Base-by-base conservation (phyloP, 2,329 filamentous ascomycete genomes). In the Incumbomyces delicatus region DNA sequence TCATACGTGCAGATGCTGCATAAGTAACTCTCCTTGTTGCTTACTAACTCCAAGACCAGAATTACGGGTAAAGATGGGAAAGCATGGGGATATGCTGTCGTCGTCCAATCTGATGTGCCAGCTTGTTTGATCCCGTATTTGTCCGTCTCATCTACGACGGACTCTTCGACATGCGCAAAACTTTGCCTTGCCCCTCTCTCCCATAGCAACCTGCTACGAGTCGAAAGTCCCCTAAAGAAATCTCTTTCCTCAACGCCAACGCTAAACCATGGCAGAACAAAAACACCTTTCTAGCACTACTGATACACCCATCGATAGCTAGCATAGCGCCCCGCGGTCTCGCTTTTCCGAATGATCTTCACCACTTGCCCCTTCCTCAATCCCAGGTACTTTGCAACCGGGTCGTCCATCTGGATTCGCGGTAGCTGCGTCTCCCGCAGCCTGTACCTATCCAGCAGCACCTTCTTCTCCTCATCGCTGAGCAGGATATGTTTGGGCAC, bases 381-480 rank as follows among this genome's bases (percentile, higher is more conserved):
- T 11, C 92, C 92, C 46, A 95, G 72, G 66, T 96, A 98, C 59
- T 85, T 82, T 20, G 92, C 87, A 44, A 98, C 88, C 2, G 92
- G 92, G 65, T 98, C 92, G 57, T 85, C 86, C 56, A 85, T 78
- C 66, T 95, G 79, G 59, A 98, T 95, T 47, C 92, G 78, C 3
- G 92, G 92, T 61, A 98, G 73, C 72, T 98, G 92, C 8, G 87
- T 95, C 75, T 98, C 92, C 79, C 95, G 96, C 66, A 98, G 70
- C 41, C 92, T 80, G 69, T 98, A 98, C 53, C 92, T 76, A 69
- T 88, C 81, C 50, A 98, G 74, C 60, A 98, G 71, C 32, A 85
- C 83, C 39, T 71, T 70, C 77, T 95, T 95, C 74, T 98, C 92
- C 60, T 94, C 87, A 38, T 81, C 77, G 60, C 87, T 94, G 47